phyloP scores from a whole-genome alignment of 1,139 yeast species.

The Komagataea norvegica region DNA sequence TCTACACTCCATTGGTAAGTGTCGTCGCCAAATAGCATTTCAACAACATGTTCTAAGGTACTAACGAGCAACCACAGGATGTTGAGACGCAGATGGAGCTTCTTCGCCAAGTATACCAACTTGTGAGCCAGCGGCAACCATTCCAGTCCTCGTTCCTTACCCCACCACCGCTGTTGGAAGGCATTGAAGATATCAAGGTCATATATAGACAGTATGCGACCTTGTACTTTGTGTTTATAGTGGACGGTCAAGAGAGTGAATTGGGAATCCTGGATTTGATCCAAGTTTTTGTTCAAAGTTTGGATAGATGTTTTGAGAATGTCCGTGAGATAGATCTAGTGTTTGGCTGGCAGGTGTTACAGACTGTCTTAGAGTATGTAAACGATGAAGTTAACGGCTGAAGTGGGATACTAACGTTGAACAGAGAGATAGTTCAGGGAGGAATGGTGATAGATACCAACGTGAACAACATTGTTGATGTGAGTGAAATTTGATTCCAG shows the following conservation, averaged over 20 bases:
- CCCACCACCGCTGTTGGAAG: conserved; percentile 72
- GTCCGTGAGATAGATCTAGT: conserved; percentile 95
- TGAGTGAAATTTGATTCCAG: conserved; percentile 8
- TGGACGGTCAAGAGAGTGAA: conserved; percentile 93
- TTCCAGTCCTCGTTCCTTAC: conserved; percentile 77
- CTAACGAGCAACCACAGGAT: conserved; percentile 36
- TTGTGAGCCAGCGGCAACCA: conserved; percentile 63
- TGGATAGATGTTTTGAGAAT: conserved; percentile 87
- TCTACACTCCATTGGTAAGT: conserved; percentile 75
- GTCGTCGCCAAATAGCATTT: conserved; percentile 17
- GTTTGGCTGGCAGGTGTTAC: conserved; percentile 95
- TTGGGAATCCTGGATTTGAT: conserved; percentile 89
- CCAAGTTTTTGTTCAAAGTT: conserved; percentile 93
- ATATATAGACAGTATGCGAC: conserved; percentile 95
- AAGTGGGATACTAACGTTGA: conserved; percentile 17
- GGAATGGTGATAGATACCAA: conserved; percentile 99
- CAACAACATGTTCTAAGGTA: conserved; percentile 9
- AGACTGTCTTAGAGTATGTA: conserved; percentile 66
- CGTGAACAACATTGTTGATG: conserved; percentile 62
- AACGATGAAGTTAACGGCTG: too few relatives aligned
- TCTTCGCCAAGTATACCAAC: conserved; percentile 68
- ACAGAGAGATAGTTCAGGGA: conserved; percentile 81
- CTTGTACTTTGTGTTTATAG: conserved; percentile 87
- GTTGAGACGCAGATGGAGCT: conserved; percentile 68
- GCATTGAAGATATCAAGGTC: conserved; percentile 75